These are phyloP conservation scores for Odontarrhena argentea DNA, from an alignment of 345 rosid genomes.

Conservation along the genomic window DNA sequence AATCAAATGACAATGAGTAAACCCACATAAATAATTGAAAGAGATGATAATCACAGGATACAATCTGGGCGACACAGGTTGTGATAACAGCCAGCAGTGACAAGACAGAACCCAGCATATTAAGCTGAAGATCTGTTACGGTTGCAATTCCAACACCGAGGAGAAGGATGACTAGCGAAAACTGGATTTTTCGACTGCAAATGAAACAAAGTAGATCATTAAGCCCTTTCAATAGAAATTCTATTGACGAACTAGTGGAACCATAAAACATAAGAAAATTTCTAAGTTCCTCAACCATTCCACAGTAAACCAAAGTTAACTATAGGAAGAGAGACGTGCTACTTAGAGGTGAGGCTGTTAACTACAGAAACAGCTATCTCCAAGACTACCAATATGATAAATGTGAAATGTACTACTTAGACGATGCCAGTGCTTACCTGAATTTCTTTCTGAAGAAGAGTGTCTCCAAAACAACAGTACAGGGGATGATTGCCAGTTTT, in stretches of 20 bases:
- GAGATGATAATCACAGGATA: conserved; percentile 54
- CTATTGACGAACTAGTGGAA: not conserved
- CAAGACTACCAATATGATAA: conserved; percentile 13
- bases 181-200: conserved; percentile 32
- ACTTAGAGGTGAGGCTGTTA: no score
- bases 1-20: no score
- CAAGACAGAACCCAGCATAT: conserved; percentile 80
- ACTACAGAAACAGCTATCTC: not conserved
- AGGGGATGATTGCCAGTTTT: conserved; percentile 91
- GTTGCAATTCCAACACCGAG: conserved; percentile 83
- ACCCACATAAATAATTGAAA: not conserved
- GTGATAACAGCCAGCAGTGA: conserved; percentile 85
- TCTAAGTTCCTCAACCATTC: conserved; percentile 6
- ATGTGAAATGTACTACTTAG: conserved; percentile 8
- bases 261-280: not conserved
- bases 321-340: not conserved
- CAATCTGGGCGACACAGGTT: conserved; percentile 90
- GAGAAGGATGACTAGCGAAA: conserved; percentile 22
- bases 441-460: conserved; percentile 85
- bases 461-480: conserved; percentile 88
- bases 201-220: conserved; percentile 21
- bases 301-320: not conserved
- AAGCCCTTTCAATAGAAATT: not conserved
- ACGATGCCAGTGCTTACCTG: conserved; percentile 53
- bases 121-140: conserved; percentile 92